These are phyloP conservation scores for sunflower (Helianthus annuus) DNA, from an alignment of 129 eudicot species.

Conservation along the genomic window DNA sequence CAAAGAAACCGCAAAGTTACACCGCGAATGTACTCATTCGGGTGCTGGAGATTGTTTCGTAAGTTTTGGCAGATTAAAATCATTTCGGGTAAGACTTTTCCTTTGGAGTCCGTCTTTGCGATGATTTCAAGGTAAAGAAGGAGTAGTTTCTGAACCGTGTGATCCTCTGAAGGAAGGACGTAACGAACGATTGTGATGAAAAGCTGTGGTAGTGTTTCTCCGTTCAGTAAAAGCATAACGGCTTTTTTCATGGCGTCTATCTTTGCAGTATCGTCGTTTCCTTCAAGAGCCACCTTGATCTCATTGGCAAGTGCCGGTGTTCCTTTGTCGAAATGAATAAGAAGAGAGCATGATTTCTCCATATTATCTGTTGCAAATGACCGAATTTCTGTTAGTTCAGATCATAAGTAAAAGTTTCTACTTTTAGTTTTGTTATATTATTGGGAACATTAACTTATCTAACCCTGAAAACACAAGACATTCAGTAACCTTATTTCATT, in stretches of 20 bases:
- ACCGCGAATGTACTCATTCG: constrained; percentile 93
- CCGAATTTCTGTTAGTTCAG: too few species aligned
- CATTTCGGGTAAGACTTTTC: constrained; percentile 87
- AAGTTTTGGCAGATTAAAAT: constrained; percentile 91
- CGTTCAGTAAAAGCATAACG: constrained; percentile 81
- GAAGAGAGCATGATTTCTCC: constrained; percentile 89
- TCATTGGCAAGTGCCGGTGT: constrained; percentile 93
- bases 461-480: too few species aligned
- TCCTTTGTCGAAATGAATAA: constrained; percentile 90
- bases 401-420: too few species aligned
- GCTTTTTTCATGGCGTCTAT: constrained; percentile 96
- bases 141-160: constrained; percentile 80
- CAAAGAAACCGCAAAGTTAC: constrained; percentile 92
- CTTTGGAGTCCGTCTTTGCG: constrained; percentile 79
- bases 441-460: too few species aligned
- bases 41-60: constrained; percentile 86
- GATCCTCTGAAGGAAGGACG: constrained; percentile 92
- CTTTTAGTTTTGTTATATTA: too few species aligned
- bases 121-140: constrained; percentile 86
- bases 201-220: constrained; percentile 92
- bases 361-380: constrained; percentile 25
- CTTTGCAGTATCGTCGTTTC: constrained; percentile 77
- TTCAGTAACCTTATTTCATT: too few species aligned
- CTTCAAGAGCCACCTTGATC: constrained; percentile 96
- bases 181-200: constrained; percentile 92